Base-by-base conservation (phyloP, 2,329 filamentous ascomycete species). In the Blumeria hordei region DNA sequence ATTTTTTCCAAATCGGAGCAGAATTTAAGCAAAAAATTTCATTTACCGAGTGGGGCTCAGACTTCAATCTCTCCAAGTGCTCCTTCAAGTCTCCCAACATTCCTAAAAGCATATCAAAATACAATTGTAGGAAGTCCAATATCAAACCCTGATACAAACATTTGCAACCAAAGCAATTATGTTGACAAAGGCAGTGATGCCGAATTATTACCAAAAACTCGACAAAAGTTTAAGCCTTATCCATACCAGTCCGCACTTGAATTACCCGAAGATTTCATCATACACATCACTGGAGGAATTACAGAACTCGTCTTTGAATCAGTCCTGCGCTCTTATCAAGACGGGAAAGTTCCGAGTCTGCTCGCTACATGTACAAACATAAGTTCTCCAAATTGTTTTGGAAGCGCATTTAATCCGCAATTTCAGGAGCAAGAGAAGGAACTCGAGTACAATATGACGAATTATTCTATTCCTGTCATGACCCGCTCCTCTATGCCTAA, bases 231-330 rank as follows among this genome's bases (percentile, higher is more conserved):
- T 12, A 16, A 49, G 11, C 10, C 3, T 11, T 11, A 49, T 6
- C n/a, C 11, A 32, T 12, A 49, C 34, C 11, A 32, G n/a, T 67
- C 73, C 0, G 69, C 77, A 0, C 67, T 81, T 21, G 71, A 74
- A 0, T 64, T 77, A 44, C 60, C 69, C 0, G 78, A 81, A 60
- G 74, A 81, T 57, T 62, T 80, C 1, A 69, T 80, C 2, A 67
- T 82, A 28, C 69, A 75, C 49, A 71, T 81, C 55, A 72, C 70
- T 12, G 69, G 71, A 8, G 70, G 70, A 1, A 63, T 65, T 0
- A 62, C 64, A 0, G 57, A 63, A 1, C 11, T 32, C 6, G 61
- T 72, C 0, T 63, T 80, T 1, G 70, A 73, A 21, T 68, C 68
- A 0, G 68, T 74, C 14, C 66, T 79, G 35, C 64, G 67, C 33